A percentile compares a stretch with the other conserved stretches of the same genome.
phyloP scores from a whole-genome alignment of 106 monocot species.

The Chionographis japonica region DNA sequence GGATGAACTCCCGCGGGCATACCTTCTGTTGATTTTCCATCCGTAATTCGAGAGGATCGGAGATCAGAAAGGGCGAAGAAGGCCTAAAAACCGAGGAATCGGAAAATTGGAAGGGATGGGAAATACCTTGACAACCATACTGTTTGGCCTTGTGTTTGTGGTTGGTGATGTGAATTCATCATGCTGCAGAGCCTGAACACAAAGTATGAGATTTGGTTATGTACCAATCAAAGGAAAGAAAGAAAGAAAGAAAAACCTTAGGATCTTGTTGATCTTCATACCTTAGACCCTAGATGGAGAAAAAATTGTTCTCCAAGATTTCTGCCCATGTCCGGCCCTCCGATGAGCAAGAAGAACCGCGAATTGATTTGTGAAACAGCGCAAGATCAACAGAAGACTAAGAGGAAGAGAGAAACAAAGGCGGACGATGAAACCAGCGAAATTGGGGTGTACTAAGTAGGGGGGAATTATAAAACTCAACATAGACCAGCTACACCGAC shows the following conservation, averaged over 20 bases:
- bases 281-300: constrained; percentile 20
- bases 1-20: constrained; percentile 46
- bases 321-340: constrained; percentile 13
- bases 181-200: constrained; percentile 8
- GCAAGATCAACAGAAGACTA: background rate
- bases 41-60: background rate
- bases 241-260: background rate
- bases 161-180: constrained; percentile 15
- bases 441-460: background rate
- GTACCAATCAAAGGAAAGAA: too few species aligned
- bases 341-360: background rate
- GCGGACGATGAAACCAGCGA: too few species aligned
- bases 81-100: too few species aligned
- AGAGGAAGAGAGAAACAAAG: background rate
- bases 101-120: too few species aligned
- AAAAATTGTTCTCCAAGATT: constrained; percentile 21
- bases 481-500: constrained; percentile 10
- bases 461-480: background rate
- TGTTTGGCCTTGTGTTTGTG: constrained; percentile 40
- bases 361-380: background rate
- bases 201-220: background rate
- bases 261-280: background rate
- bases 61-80: too few species aligned
- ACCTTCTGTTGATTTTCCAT: constrained; percentile 35
- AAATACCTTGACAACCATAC: constrained; percentile 57